Percentiles rank a stretch among this genome's conserved stretches.
phyloP scores from a whole-genome alignment of 2,329 filamentous ascomycete genomes.

The Fusarium paranaense region DNA sequence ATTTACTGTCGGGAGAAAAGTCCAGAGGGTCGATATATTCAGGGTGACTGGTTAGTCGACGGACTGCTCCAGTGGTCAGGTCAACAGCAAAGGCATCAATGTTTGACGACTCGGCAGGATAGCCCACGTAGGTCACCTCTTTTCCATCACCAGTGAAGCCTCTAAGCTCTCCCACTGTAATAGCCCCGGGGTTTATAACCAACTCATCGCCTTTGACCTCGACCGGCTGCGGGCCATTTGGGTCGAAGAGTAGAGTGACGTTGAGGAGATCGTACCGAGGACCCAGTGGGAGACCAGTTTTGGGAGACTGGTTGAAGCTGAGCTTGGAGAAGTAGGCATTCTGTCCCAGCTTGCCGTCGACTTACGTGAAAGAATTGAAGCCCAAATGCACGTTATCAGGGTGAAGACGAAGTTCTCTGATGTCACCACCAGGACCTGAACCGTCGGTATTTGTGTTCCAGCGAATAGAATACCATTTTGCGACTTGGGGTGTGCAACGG shows the following conservation, averaged over 20 bases:
- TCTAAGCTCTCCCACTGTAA: neutral
- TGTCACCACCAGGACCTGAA: slow-evolving; percentile 45
- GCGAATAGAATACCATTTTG: slow-evolving; percentile 10
- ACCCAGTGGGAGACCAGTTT: neutral
- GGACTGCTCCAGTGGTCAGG: neutral
- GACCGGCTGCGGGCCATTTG: neutral
- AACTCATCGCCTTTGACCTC: neutral
- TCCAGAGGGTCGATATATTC: neutral
- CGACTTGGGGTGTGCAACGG: slow-evolving; percentile 33
- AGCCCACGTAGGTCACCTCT: neutral
- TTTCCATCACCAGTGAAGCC: neutral
- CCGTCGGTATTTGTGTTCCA: slow-evolving; percentile 40
- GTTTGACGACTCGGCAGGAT: neutral
- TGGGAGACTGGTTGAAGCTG: neutral
- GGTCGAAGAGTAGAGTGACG: neutral
- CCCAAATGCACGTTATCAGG: slow-evolving; percentile 56
- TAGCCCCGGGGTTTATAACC: neutral
- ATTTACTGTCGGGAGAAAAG: neutral
- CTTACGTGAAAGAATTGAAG: neutral
- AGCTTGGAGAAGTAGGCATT: neutral
- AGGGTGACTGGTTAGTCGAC: neutral
- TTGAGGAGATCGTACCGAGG: neutral
- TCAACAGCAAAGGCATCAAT: neutral
- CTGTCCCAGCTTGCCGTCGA: neutral
- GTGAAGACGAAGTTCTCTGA: slow-evolving; percentile 59